Evolutionary conservation across 139 green algal genomes (phyloP).

Genomic region (Closterium sp.): DNA sequence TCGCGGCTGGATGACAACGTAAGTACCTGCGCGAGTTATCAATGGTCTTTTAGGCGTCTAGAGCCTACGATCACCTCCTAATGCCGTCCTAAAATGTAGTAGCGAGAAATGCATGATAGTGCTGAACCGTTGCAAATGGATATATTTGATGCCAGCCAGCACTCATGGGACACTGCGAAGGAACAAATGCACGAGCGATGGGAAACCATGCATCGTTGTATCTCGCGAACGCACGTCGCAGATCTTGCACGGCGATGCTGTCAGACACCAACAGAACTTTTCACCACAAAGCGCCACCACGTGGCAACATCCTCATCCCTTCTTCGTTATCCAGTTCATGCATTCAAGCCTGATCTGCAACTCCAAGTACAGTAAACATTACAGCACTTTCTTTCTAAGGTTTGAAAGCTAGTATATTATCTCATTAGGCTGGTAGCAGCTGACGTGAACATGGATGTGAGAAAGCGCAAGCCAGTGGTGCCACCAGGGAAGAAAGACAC

Average conservation of each 20-base stretch:
- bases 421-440: conserved; percentile 7
- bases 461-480: conserved; percentile 68
- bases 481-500: conserved; percentile 90
- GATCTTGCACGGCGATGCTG: not conserved
- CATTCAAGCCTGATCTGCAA: no score
- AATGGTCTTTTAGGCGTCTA: no score
- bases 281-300: not conserved
- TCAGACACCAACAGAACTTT: not conserved
- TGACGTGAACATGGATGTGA: conserved; percentile 50
- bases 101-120: no score
- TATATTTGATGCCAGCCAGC: not conserved
- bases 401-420: not conserved
- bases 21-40: not conserved
- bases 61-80: no score
- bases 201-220: not conserved
- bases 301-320: not conserved
- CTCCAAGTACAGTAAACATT: not conserved
- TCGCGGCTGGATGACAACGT: not conserved
- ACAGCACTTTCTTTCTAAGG: not conserved
- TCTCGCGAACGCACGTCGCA: not conserved
- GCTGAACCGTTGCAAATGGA: no score
- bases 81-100: no score
- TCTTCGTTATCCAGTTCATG: no score
- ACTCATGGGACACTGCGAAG: not conserved
- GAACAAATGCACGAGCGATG: not conserved